A percentile compares a stretch with the other conserved stretches of the same genome.
Evolutionary conservation across 495 filamentous ascomycete genomes (phyloP).

Genomic region (Lasiosphaeria ovina): DNA sequence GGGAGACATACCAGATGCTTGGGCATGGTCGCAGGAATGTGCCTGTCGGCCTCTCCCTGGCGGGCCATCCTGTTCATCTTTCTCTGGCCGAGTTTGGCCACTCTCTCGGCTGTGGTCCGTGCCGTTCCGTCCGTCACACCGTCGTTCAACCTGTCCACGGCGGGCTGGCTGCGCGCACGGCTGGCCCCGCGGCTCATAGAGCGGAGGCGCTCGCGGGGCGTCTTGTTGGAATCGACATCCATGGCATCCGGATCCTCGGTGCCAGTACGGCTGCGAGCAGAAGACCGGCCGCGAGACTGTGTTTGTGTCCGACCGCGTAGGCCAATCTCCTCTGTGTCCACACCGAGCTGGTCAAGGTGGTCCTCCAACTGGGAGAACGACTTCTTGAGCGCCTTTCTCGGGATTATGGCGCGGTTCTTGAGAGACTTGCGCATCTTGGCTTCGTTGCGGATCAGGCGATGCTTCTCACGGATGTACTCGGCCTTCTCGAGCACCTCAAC

Average conservation of each 20-base stretch:
- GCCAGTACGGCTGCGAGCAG: slow-evolving; percentile 45
- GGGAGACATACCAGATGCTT: slow-evolving; percentile 81
- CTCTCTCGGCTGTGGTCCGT: slow-evolving; percentile 75
- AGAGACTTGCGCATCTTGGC: slow-evolving; percentile 87
- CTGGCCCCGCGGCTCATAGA: slow-evolving; percentile 76
- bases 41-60: slow-evolving; percentile 93
- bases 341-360: slow-evolving; percentile 77
- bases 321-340: slow-evolving; percentile 72
- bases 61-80: slow-evolving; percentile 98
- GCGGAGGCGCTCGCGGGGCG: slow-evolving; percentile 59
- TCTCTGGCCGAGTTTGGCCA: slow-evolving; percentile 87
- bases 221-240: slow-evolving; percentile 70
- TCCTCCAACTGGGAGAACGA: slow-evolving; percentile 81
- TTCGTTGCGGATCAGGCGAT: slow-evolving; percentile 81
- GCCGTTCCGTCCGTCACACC: slow-evolving; percentile 62
- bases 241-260: slow-evolving; percentile 67
- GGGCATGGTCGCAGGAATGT: slow-evolving; percentile 73
- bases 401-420: slow-evolving; percentile 93
- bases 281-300: slow-evolving; percentile 60
- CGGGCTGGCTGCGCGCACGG: slow-evolving; percentile 71
- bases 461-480: slow-evolving; percentile 91
- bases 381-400: slow-evolving; percentile 70
- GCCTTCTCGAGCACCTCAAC: slow-evolving; percentile 87
- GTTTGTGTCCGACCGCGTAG: slow-evolving; percentile 67
- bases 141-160: slow-evolving; percentile 78